Base-by-base conservation (phyloP, 495 filamentous ascomycete species). In the Hypomontagnella submonticulosa region DNA sequence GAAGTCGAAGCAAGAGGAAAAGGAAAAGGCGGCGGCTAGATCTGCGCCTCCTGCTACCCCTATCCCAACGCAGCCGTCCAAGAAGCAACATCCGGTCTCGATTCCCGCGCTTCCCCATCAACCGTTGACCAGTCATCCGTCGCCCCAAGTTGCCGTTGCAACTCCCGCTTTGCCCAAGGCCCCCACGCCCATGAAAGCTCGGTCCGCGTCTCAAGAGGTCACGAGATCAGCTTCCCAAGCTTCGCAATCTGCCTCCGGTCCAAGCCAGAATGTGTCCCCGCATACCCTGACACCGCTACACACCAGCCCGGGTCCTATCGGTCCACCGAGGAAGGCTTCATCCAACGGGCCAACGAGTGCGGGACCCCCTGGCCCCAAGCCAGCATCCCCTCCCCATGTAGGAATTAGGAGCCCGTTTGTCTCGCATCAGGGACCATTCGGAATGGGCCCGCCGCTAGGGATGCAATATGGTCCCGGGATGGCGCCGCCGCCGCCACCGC, bases 131-230 rank as follows among this genome's bases (percentile, higher is more conserved):
- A 73, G 74, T 27, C 82, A 87, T 61, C 85, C 86, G 15, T 98
- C 95, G 16, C 96, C 96, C 11, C 90, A 90, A 70, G 81, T 93
- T 34, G 76, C 88, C 27, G 82, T 91, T 62, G 89, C 92, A 16
- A 93, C 91, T 4, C 93, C 95, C 4, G 87, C 86, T 36, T 77
- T 96, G 38, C 89, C 94, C 0, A 97, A 97, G 73, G 87, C 87
- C 40, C 85, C 92, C 3, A 93, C 92, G 18, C 91, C 92, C 11
- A 88, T 84, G 57, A 89, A 90, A 43, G 80, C 85, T 33, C 87
- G 92, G 13, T 91, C 93, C 57, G 70, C 85, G 19, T 97, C 94
- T 11, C 91, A 94, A 54, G 92, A 97, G 73, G 91, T 90, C 18
- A 87, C 85, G 71, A 83, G 76, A 40, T 90, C 86, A 7, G 90